phyloP scores from a whole-genome alignment of 768 basidiomycete species.

The Psilocybe azurescens region DNA sequence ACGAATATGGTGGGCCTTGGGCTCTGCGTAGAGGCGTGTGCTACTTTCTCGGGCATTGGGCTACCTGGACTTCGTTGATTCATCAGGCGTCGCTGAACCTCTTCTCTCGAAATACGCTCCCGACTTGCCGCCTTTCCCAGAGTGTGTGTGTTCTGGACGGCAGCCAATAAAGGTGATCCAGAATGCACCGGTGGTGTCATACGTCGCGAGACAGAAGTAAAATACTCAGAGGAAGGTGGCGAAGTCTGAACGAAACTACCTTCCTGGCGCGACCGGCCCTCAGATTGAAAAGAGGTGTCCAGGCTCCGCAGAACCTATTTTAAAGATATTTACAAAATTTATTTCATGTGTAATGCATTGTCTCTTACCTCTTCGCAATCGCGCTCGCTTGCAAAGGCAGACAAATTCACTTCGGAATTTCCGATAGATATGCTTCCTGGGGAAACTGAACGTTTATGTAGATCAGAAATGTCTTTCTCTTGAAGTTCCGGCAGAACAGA shows the following conservation, averaged over 20 bases:
- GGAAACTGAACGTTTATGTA: constrained; percentile 27
- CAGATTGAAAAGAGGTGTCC: constrained; percentile 6
- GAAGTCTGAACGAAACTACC: constrained; percentile 1
- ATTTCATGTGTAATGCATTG: background rate
- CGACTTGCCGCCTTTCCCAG: constrained; percentile 25
- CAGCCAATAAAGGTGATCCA: constrained; percentile 25
- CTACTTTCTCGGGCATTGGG: constrained; percentile 13
- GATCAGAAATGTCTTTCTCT: constrained; percentile 19
- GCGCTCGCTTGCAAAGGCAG: constrained; percentile 18
- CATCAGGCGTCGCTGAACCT: constrained; percentile 29
- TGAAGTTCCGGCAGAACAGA: constrained; percentile 24
- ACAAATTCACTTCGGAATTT: constrained; percentile 34
- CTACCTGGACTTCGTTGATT: constrained; percentile 26
- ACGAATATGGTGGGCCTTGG: constrained; percentile 16
- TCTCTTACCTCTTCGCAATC: constrained; percentile 21
- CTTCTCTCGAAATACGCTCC: constrained; percentile 31
- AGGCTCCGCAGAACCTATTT: constrained; percentile 16
- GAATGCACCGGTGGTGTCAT: constrained; percentile 25
- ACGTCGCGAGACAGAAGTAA: constrained; percentile 18
- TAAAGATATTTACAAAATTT: background rate
- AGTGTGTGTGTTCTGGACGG: constrained; percentile 9
- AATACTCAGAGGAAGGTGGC: constrained; percentile 16
- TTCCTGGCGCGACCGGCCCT: background rate
- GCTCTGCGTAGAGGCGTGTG: constrained; percentile 14
- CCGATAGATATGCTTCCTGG: constrained; percentile 33